Evolutionary conservation across 495 filamentous ascomycete species (phyloP).

Genomic region (Pseudomonodictys pantanalensis): DNA sequence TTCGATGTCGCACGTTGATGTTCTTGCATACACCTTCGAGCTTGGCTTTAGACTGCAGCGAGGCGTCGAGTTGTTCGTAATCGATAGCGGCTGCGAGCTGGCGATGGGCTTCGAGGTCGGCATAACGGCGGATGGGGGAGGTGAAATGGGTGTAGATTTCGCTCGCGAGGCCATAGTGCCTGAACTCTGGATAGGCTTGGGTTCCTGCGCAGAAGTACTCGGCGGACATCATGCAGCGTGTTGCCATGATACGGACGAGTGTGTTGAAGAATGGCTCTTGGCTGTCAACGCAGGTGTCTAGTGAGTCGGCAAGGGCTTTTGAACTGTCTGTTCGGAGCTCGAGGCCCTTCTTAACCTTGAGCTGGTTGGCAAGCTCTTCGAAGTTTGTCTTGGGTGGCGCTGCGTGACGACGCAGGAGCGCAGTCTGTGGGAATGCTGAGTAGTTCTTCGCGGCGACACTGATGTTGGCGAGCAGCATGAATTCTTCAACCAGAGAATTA

Average conservation of each 20-base stretch:
- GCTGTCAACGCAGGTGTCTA: slow-evolving; percentile 78
- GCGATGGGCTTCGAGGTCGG: slow-evolving; percentile 87
- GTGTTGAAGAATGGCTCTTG: slow-evolving; percentile 98
- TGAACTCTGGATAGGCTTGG: slow-evolving; percentile 87
- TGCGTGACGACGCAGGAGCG: slow-evolving; percentile 85
- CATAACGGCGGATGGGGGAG: slow-evolving; percentile 92
- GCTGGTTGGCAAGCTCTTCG: slow-evolving; percentile 84
- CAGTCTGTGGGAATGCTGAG: slow-evolving; percentile 88
- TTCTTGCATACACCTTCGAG: slow-evolving; percentile 94
- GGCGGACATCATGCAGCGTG: slow-evolving; percentile 97
- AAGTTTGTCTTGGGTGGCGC: slow-evolving; percentile 94
- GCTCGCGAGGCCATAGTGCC: slow-evolving; percentile 90
- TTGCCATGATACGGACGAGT: slow-evolving; percentile 91
- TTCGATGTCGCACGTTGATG: slow-evolving; percentile 95
- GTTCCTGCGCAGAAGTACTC: slow-evolving; percentile 97
- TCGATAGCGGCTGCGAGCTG: slow-evolving; percentile 93
- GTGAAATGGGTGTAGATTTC: slow-evolving; percentile 99
- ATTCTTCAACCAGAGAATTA: slow-evolving; percentile 96
- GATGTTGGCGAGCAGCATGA: slow-evolving; percentile 98
- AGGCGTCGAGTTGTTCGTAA: slow-evolving; percentile 79
- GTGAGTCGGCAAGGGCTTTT: slow-evolving; percentile 82
- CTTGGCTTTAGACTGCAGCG: slow-evolving; percentile 69
- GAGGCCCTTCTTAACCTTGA: slow-evolving; percentile 77
- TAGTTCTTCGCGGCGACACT: slow-evolving; percentile 85
- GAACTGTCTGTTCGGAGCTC: slow-evolving; percentile 79